Base-by-base conservation (phyloP, 148 eudicot genomes). In the Rhododendron henanense region DNA sequence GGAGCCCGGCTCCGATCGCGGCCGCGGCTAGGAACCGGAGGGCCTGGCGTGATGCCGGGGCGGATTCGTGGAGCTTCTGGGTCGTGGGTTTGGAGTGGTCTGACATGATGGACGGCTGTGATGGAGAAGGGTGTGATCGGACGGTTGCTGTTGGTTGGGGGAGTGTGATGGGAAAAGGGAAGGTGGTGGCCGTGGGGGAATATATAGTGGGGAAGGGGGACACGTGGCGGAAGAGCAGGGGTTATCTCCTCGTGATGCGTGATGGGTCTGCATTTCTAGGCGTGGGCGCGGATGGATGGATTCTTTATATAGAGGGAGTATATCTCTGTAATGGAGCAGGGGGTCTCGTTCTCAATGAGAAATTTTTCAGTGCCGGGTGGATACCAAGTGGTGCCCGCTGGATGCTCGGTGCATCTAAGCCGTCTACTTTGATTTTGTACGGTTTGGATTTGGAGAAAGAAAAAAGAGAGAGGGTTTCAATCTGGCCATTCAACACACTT, bases 21-120 rank as follows among this genome's bases (percentile, higher is more conserved):
- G 74, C 15, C 5, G 74, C 74, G 33, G 35, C 33, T n/a, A 67
- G 33, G 35, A 67, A 25, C 35, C 74, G 33, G 33, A 67, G 10
- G 74, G 35, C 74, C 21, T 67, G 14, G 74, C 35, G 89, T 5
- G 88, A 10, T 74, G 10, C 85, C 10, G 88, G 88, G 25, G 90
- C 18, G 16, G 86, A 82, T 16, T 83, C 83, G 19, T 77, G 65
- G 85, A 71, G 83, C n/a, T 48, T 83, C 25, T 86, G 84, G 78
- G 87, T 44, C 69, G 61, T 61, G 31, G 85, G 83, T 83, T 51
- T 88, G 8, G 83, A 50, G 63, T 86, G 88, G 45, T 87, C 85
- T 5, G 85, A 61, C 86, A 81, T 85, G 76, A 41, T 78, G 55
- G 13, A 78, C 82, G 44, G 75, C 82, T 41, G 51, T 78, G 51